These are phyloP conservation scores for Tolypocladium ovalisporum DNA, from an alignment of 2,329 filamentous ascomycete genomes.

Conservation along the genomic window DNA sequence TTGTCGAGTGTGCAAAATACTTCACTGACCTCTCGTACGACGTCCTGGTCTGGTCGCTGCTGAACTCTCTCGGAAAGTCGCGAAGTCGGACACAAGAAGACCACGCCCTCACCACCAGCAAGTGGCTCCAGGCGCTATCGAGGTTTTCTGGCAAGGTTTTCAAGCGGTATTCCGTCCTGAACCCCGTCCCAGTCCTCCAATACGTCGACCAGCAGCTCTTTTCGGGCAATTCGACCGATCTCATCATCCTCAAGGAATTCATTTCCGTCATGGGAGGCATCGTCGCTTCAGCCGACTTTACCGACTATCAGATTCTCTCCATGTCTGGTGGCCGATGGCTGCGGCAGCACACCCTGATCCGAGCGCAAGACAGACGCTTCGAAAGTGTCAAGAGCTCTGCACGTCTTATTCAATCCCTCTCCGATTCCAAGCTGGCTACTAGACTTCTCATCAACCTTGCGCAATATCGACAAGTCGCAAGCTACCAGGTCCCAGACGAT, in stretches of 20 bases:
- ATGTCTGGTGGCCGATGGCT: slow-evolving; percentile 80
- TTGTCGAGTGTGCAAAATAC: slow-evolving; percentile 89
- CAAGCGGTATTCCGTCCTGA: slow-evolving; percentile 72
- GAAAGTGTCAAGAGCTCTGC: slow-evolving; percentile 64
- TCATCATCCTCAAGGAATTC: slow-evolving; percentile 85
- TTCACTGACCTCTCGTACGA: slow-evolving; percentile 91
- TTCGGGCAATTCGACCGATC: slow-evolving; percentile 74
- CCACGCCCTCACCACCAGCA: slow-evolving; percentile 65
- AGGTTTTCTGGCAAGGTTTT: slow-evolving; percentile 89
- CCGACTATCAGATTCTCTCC: slow-evolving; percentile 73
- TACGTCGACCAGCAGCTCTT: slow-evolving; percentile 82
- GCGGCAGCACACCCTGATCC: slow-evolving; percentile 68
- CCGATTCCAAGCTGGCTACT: slow-evolving; percentile 66
- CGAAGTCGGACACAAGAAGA: slow-evolving; percentile 52
- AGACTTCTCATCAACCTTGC: slow-evolving; percentile 83
- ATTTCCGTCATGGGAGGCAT: slow-evolving; percentile 92
- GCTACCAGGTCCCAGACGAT: slow-evolving; percentile 60
- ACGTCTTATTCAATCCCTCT: slow-evolving; percentile 68
- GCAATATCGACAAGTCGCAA: slow-evolving; percentile 79
- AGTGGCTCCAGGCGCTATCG: slow-evolving; percentile 84
- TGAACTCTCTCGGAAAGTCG: slow-evolving; percentile 59
- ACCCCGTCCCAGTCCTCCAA: slow-evolving; percentile 73
- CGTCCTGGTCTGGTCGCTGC: slow-evolving; percentile 82
- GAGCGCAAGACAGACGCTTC: slow-evolving; percentile 72
- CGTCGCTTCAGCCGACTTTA: slow-evolving; percentile 75